Base-by-base conservation (phyloP, 805 yeast genomes). In the Pichia ethanolica region DNA sequence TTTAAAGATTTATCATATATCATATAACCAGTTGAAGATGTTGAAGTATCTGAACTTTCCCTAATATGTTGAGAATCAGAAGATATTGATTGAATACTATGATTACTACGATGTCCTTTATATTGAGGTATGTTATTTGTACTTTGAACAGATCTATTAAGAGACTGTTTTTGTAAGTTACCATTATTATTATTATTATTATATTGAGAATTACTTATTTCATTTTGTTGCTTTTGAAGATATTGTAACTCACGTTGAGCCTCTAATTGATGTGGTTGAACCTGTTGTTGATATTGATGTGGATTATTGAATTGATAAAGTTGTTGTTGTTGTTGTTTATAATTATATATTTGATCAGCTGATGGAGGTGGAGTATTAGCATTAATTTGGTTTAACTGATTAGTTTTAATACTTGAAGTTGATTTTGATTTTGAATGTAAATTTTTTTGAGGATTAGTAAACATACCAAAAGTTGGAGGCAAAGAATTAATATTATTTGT, bases 1-100 rank as follows among this genome's bases (percentile, higher is more conserved):
- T 25, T 7, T n/a, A 3, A 11, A 9, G 34, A 27, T 39, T 39
- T 43, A 35, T 43, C 39, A 14, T 35, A 35, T 13, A 25, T 12
- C 12, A 53, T 55, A 34, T 49, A 54, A 1, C 48, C 57, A 25
- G 58, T 61, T 5, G 59, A 55, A 2, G 64, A 59, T 4, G 60
- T 57, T 8, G 65, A 61, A 5, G 66, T 62, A 40, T 62, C 65
- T 5, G 64, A 60, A 42, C 56, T 58, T 3, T 59, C 49, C 46
- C 64, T 53, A 46, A 58, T 54, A 20, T 56, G 46, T 11, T 53
- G 59, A 35, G 57, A 38, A 20, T 61, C 66, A 46, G 61, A 62
- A 3, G 58, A 55, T 7, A 63, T 57, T 4, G 65, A 61, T 11
- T 59, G 33, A 3, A 63, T 57, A 3, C 64, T 62, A 48, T 51